Evolutionary conservation across 169 alveolate genomes (phyloP), one percentile per base, ranked within the genome.

Genomic region (Toxoplasma gondii): DNA sequence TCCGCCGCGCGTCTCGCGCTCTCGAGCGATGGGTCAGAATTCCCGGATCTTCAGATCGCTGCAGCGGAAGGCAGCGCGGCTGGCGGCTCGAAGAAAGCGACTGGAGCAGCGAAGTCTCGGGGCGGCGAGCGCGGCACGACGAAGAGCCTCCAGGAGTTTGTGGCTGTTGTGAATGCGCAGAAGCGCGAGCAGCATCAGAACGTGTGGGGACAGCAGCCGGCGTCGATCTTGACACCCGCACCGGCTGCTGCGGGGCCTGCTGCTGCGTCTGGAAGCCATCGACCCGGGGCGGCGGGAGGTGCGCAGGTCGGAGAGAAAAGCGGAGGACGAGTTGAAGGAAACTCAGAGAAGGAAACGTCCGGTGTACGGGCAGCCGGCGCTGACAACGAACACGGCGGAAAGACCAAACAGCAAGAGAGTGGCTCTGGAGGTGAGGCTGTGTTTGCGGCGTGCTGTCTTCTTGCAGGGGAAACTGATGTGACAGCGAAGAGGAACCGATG

Each of bases 51-150:
- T 44, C 88, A 39, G 88, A n/a, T 36, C 41, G 53, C 53, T 44
- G 29, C 29, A 9, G 5, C 83, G 10, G 39, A 70, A 9, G 83
- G 44, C 83, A 34, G 83, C 17, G 39, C 12, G 34, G 44, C 83
- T 16, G 27, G 39, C 10, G 83, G 36, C 39, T 34, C 34, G 34
- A 22, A 81, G 34, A 81, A 36, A 31, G 29, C 88, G 54, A 31
- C 29, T 10, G 88, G 53, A 10, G 88, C 54, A 19, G 88, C 29
- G 27, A 53, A 53, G 67, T 19, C 67, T 53, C 82, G 82, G 16
- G 82, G 82, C 41, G 88, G 88, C 31, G 88, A 39, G 58, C 88
- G 54, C 34, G 88, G 88, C 64, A 81, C 64, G n/a, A 81, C 88
- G 88, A 81, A 81, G 54, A 39, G 41, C 12, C 88, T 81, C 29